phyloP scores from a whole-genome alignment of 208 protist genomes.

The Porcisia hertigi region DNA sequence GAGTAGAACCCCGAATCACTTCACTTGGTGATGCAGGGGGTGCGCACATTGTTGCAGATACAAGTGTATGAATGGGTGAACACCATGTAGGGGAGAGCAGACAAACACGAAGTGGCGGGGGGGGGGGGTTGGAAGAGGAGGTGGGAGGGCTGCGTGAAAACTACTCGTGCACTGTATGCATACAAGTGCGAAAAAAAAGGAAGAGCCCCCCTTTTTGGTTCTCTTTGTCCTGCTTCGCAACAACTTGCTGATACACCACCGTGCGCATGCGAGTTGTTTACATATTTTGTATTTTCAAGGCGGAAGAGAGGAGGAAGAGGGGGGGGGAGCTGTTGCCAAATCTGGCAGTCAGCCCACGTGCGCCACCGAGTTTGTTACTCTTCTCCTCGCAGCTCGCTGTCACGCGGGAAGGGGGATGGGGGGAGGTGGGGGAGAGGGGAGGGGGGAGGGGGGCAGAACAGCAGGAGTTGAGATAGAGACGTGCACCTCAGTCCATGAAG shows the following conservation, averaged over 20 bases:
- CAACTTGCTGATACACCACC: not conserved
- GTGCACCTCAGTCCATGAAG: too few relatives aligned
- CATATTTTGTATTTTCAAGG: too few relatives aligned
- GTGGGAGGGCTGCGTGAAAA: not conserved
- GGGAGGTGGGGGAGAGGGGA: not conserved
- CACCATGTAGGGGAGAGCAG: not conserved
- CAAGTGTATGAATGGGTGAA: not conserved
- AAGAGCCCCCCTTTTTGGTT: not conserved
- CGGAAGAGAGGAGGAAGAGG: too few relatives aligned
- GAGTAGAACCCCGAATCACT: not conserved
- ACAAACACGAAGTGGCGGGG: not conserved
- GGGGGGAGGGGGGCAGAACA: not conserved
- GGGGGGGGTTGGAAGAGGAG: not conserved
- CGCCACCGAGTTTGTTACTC: not conserved
- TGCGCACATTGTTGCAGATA: not conserved
- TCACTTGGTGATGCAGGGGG: not conserved
- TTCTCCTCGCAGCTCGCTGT: not conserved
- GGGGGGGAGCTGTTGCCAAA: not conserved
- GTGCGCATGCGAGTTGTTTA: not conserved
- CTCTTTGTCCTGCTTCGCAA: not conserved
- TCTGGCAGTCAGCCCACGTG: not conserved
- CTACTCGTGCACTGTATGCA: too few relatives aligned
- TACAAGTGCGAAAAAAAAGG: not conserved
- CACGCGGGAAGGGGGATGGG: not conserved
- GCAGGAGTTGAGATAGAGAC: not conserved